Evolutionary conservation across 2,329 filamentous ascomycete species (phyloP).

Genomic region (Ascochyta koolunga): DNA sequence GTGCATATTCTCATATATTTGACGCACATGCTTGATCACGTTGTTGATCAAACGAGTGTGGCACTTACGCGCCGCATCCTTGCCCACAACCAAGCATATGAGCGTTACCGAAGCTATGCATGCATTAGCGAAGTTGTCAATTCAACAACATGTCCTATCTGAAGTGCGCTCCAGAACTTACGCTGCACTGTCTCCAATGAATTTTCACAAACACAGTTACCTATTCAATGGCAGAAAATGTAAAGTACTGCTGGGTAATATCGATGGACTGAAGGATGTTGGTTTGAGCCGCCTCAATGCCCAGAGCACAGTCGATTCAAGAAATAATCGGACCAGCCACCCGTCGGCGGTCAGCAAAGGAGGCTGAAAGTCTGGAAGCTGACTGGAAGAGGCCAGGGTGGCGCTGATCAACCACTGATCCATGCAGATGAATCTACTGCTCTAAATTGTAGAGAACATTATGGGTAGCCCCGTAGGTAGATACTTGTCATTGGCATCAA

Average conservation of each 20-base stretch:
- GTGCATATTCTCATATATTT: not conserved
- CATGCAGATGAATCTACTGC: not conserved
- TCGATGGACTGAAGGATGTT: constrained; percentile 1
- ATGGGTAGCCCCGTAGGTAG: constrained; percentile 1
- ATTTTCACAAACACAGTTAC: not conserved
- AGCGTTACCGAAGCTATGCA: constrained; percentile 2
- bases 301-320: not conserved
- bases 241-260: not conserved
- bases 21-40: not conserved
- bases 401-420: not conserved
- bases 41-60: not conserved
- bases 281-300: not conserved
- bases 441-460: not conserved
- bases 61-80: not conserved
- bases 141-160: not conserved
- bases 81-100: not conserved
- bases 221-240: not conserved
- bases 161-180: not conserved
- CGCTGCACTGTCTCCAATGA: not conserved
- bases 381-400: not conserved
- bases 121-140: not conserved
- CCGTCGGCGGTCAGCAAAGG: not conserved
- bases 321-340: constrained; percentile 3
- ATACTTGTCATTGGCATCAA: not conserved
- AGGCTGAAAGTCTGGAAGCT: not conserved